Base-by-base conservation (phyloP, 2,329 filamentous ascomycete genomes). In the Sporothrix brasiliensis region DNA sequence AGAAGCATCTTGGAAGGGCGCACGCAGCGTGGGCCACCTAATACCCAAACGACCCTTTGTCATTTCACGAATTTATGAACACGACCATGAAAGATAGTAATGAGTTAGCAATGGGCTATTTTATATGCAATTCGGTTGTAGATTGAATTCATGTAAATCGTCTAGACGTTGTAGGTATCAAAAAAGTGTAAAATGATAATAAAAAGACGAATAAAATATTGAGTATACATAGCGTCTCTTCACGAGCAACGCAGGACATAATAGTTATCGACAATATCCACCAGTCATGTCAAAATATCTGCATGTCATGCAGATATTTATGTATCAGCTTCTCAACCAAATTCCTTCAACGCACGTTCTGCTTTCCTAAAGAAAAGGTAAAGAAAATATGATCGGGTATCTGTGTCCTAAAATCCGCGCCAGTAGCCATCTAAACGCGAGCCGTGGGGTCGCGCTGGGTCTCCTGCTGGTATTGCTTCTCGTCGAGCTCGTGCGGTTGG, bases 371-470 rank as follows among this genome's bases (percentile, higher is more conserved):
- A 34, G 27, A 34, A 34, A 34, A 34, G 34, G 34, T 34, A 34
- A 34, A 7, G 34, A 34, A 34, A 6, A 34, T 24, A 56, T 9
- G 53, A 56, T 56, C 7, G 53, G 50, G 50, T 53, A 53, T 53
- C n/a, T n/a, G 11, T 53, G 4, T 10, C 34, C 24, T n/a, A 56
- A 34, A 34, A 9, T 34, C 34, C 53, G 7, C 34, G 1, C 34
- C 34, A 34, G 34, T 7, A 34, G 34, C 34, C 16, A 44, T n/a
- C 58, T 66, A 72, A 16, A 72, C 71, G 3, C 69, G 69, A 21
- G 65, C 71, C n/a, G 71, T 70, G 5, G 68, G 27, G 24, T 72
- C 71, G 21, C 56, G 56, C 67, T 70, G 52, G 27, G n/a, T 54
- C 69, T 69, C 53, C 27, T 54, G 52, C 16, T 39, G 39, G 49